Conservation (phyloP, 192 early-diverging fungal genomes). For the Backusella liffmaniae region DNA sequence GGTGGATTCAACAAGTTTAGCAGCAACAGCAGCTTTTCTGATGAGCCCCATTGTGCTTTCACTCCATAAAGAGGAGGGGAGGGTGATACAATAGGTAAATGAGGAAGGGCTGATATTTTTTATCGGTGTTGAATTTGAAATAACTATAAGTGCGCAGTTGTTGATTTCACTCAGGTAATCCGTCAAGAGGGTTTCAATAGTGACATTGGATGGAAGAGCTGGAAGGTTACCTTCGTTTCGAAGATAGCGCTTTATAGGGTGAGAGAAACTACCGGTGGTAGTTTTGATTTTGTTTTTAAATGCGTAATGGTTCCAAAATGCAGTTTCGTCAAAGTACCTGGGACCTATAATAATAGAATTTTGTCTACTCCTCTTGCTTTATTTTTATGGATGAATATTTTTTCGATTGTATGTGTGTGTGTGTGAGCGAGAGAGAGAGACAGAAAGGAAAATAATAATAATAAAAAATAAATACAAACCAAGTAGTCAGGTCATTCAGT, state of each 20-base stretch:
- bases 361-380: neutral
- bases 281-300: neutral
- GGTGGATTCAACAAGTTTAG: neutral
- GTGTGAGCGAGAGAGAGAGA: neutral
- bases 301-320: neutral
- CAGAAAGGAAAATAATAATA: neutral
- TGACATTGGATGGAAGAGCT: neutral
- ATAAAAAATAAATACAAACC: neutral
- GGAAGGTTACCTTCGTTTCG: neutral
- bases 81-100: neutral
- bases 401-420: neutral
- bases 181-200: neutral
- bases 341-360: neutral
- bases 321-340: neutral
- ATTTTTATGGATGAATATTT: neutral
- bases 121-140: neutral
- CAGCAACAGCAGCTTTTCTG: neutral
- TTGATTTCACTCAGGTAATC: neutral
- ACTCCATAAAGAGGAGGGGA: neutral
- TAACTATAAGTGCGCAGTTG: neutral
- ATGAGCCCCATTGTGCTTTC: neutral
- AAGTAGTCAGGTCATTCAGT: neutral
- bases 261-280: neutral
- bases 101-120: neutral
- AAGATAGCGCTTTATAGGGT: neutral